Conservation (phyloP, 1,284 basidiomycete genomes). For the Microbotryum scabiosae region DNA sequence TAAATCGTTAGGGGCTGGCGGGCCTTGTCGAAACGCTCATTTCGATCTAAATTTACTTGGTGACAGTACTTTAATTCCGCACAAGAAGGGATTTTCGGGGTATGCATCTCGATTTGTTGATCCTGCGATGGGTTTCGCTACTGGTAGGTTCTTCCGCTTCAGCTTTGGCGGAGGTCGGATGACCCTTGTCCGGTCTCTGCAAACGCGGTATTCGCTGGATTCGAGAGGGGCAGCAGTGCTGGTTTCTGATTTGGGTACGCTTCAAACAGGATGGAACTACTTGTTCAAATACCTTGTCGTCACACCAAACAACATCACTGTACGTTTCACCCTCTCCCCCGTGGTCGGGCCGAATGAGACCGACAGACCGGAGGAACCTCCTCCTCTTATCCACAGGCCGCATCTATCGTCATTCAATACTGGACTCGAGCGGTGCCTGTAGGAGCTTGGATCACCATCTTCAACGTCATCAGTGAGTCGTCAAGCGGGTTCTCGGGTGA, state of each 20-base stretch:
- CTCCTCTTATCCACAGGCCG: too few relatives aligned
- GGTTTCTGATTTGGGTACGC: too few relatives aligned
- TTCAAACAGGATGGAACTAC: neutral
- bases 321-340: too few relatives aligned
- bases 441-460: conserved; percentile 40
- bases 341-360: too few relatives aligned
- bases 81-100: conserved; percentile 24
- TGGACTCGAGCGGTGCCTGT: conserved; percentile 17
- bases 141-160: conserved; percentile 16
- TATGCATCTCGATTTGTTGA: conserved; percentile 45
- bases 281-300: conserved; percentile 40
- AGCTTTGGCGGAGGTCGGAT: neutral
- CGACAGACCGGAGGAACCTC: too few relatives aligned
- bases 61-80: neutral
- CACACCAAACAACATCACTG: conserved; percentile 42
- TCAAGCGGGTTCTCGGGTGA: too few relatives aligned
- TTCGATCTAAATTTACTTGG: too few relatives aligned
- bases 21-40: too few relatives aligned
- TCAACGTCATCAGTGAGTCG: conserved; percentile 37
- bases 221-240: too few relatives aligned
- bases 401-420: conserved; percentile 33
- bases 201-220: neutral
- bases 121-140: conserved; percentile 41
- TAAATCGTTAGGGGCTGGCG: neutral
- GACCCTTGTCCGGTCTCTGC: neutral